These are phyloP conservation scores for Rutstroemia sydowiana DNA, from an alignment of 2,329 filamentous ascomycete species.

Conservation along the genomic window DNA sequence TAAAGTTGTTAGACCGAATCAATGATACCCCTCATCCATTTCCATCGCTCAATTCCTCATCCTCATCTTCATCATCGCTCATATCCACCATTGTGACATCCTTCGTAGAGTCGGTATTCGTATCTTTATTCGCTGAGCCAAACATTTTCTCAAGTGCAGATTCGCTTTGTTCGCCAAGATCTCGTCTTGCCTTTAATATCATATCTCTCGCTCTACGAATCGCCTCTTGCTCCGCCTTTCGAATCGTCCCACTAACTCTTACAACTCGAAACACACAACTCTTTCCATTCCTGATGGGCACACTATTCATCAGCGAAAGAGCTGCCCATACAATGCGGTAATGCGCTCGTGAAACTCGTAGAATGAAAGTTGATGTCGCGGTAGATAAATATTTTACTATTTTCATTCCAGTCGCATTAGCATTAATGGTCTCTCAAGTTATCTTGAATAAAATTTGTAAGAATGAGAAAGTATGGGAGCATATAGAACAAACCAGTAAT, in stretches of 20 bases:
- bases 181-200: conserved; percentile 57
- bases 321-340: conserved; percentile 88
- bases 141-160: conserved; percentile 36
- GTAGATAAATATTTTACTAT: conserved; percentile 86
- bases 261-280: conserved; percentile 78
- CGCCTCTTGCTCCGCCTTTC: conserved; percentile 84
- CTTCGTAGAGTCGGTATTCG: conserved; percentile 27
- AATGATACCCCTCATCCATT: conserved; percentile 39
- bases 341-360: conserved; percentile 73
- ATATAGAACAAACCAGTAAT: conserved; percentile 56
- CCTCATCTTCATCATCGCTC: conserved; percentile 38
- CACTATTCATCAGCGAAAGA: conserved; percentile 66
- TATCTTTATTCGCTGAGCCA: conserved; percentile 20
- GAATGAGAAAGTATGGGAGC: neutral
- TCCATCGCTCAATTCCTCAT: conserved; percentile 38
- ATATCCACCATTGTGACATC: conserved; percentile 39
- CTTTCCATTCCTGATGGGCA: conserved; percentile 51
- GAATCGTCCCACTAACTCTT: conserved; percentile 85
- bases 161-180: conserved; percentile 35
- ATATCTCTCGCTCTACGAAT: conserved; percentile 68
- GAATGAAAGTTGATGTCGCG: conserved; percentile 90
- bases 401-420: neutral
- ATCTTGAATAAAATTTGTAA: neutral
- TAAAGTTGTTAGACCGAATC: conserved; percentile 58
- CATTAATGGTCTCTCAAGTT: neutral